These are phyloP conservation scores for Sporothrix sp. DNA, from an alignment of 2,329 filamentous ascomycete species.

Conservation along the genomic window DNA sequence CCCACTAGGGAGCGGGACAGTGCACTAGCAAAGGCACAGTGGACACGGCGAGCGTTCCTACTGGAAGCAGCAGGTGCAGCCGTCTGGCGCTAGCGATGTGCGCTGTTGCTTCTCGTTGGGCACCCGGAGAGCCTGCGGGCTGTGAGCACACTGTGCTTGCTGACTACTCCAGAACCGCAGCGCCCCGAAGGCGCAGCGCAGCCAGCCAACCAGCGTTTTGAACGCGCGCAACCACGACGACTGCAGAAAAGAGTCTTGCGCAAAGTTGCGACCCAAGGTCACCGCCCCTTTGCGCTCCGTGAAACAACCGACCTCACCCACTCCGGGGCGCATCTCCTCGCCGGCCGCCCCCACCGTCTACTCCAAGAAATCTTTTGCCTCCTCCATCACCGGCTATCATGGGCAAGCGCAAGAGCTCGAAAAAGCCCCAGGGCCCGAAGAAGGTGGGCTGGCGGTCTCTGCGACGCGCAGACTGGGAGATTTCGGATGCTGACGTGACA, in stretches of 20 bases:
- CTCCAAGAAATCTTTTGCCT: neutral
- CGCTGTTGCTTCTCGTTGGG: neutral
- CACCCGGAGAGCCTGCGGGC: neutral
- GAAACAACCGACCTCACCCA: neutral
- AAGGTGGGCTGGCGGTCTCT: constrained; percentile 46
- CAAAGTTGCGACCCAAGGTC: neutral
- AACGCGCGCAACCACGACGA: constrained; percentile 2
- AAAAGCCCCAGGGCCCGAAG: constrained; percentile 71
- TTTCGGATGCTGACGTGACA: constrained; percentile 22
- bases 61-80: constrained; percentile 5
- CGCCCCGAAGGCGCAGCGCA: neutral
- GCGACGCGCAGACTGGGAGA: neutral
- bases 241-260: neutral
- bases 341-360: neutral
- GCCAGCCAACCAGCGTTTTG: constrained; percentile 8
- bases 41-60: neutral
- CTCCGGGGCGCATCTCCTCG: neutral
- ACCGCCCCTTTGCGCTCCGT: constrained; percentile 1
- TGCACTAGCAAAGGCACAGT: neutral
- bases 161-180: neutral
- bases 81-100: neutral
- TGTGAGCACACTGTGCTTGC: too few relatives aligned
- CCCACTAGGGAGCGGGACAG: neutral
- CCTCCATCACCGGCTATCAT: constrained; percentile 28
- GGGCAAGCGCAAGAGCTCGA: constrained; percentile 90